Evolutionary conservation across 768 basidiomycete species (phyloP).

Genomic region (Thelephora ganbajun): DNA sequence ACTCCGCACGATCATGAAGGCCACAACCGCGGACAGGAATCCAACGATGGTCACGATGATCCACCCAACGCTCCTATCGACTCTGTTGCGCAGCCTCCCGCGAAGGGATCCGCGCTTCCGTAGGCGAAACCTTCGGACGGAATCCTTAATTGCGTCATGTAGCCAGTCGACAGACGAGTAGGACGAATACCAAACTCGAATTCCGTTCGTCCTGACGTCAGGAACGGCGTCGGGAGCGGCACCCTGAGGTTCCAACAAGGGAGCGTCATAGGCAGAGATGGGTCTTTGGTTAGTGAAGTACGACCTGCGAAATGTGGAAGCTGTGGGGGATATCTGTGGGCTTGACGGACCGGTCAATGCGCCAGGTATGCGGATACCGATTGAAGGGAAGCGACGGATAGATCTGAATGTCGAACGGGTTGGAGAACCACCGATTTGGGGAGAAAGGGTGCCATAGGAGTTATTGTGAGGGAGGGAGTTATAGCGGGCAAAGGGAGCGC

Average conservation of each 20-base stretch:
- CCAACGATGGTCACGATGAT: constrained; percentile 83
- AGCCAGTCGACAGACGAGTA: constrained; percentile 93
- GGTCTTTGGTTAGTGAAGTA: constrained; percentile 38
- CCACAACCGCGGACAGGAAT: constrained; percentile 70
- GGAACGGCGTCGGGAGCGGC: constrained; percentile 20
- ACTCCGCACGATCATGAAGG: constrained; percentile 72
- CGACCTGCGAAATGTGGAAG: constrained; percentile 1
- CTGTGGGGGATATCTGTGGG: constrained; percentile 18
- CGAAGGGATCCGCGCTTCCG: constrained; percentile 57
- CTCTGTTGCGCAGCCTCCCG: constrained; percentile 42
- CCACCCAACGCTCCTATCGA: constrained; percentile 81
- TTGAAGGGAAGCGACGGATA: constrained; percentile 23
- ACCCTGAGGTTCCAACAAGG: constrained; percentile 19
- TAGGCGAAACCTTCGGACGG: constrained; percentile 62
- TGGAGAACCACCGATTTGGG: background rate
- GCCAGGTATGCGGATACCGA: constrained; percentile 3
- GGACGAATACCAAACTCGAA: constrained; percentile 86
- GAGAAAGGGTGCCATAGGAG: constrained; percentile 44
- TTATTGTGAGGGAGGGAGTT: constrained; percentile 7
- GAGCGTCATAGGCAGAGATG: constrained; percentile 60
- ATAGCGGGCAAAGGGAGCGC: constrained; percentile 9
- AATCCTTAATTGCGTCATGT: constrained; percentile 92
- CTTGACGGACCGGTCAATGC: background rate
- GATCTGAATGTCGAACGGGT: constrained; percentile 14
- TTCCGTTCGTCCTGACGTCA: constrained; percentile 67